Evolutionary conservation across 345 rosid genomes (phyloP), one percentile per base, ranked within the genome.

Genomic region (Eucalyptus globulus): DNA sequence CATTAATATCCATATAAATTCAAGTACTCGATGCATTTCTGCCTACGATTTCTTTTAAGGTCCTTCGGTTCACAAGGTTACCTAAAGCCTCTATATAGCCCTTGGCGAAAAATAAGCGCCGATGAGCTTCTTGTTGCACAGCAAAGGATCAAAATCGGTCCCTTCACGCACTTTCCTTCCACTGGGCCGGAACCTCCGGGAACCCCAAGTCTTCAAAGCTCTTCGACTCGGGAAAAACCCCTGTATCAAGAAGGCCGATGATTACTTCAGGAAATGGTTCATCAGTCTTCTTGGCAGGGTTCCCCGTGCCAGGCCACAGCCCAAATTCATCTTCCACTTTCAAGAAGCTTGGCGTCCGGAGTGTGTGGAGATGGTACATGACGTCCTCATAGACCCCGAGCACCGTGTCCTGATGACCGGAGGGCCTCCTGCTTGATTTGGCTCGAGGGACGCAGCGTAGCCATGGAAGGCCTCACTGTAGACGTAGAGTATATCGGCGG

Each of bases 211-310:
- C 99, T 54, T 93, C 94, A 37, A 92, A 96, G 26, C 97, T 95
- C 85, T 91, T 92, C 1, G 96, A 94, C 90, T 96, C 99, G 0
- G 99, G 99, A 99, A 97, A 96, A 11, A 96, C 95, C 6, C 99
- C 99, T 1, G 98, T 95, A 65, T 97, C 99, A 1, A 97, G 93
- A 31, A 97, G 96, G 2, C 99, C 99, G 16, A 97, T 89, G 16
- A 96, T 49, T 29, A 97, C 98, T 34, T 92, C 95, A 31, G 4
- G 29, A 88, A 88, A 10, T 95, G 92, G 14, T 96, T 91, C 60
- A 91, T 92, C 6, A 72, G 92, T 65, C 65, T 47, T 10, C 81
- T 90, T 89, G n/a, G 92, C 91, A 9, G 91, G 76, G 88, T 34
- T 72, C 44, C 89, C 89, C 49, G 91, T 72, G 29, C 93, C 95